phyloP scores from a whole-genome alignment of 805 yeast genomes.

The Pichia nanzhaoensis region DNA sequence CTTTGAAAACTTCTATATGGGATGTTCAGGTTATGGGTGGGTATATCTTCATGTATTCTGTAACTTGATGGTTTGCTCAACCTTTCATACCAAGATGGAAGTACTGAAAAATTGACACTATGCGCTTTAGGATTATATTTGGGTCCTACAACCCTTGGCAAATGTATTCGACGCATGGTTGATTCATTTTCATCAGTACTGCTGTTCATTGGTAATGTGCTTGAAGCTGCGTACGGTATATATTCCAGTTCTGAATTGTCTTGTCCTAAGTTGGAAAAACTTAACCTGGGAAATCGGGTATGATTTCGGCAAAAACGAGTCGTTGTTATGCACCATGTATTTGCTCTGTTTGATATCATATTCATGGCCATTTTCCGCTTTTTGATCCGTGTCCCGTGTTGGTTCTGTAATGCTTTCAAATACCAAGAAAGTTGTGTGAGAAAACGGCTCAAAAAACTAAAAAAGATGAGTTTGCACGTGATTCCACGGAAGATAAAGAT shows the following conservation, averaged over 20 bases:
- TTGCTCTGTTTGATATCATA: no score
- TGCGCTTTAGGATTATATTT: no score
- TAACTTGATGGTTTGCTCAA: conserved; percentile 6
- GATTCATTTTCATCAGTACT: background rate
- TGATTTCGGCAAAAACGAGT: background rate
- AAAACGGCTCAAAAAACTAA: no score
- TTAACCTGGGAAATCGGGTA: conserved; percentile 3
- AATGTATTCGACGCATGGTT: conserved; percentile 8
- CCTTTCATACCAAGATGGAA: conserved; percentile 11
- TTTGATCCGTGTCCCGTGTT: no score
- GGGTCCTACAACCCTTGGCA: background rate
- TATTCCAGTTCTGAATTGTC: background rate
- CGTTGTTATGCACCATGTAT: background rate
- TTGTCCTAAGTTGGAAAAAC: conserved; percentile 3
- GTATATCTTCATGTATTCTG: background rate
- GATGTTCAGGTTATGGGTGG: background rate
- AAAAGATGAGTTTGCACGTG: no score
- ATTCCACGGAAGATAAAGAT: no score
- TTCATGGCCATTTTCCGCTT: no score
- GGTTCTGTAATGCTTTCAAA: no score
- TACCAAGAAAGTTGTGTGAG: no score
- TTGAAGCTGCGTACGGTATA: background rate
- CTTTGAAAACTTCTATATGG: conserved; percentile 8
- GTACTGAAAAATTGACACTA: background rate
- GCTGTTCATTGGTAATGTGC: background rate